Evolutionary conservation across 441 rosid genomes (phyloP), one percentile per base, ranked within the genome.

Genomic region (Syzygium syzygioides): DNA sequence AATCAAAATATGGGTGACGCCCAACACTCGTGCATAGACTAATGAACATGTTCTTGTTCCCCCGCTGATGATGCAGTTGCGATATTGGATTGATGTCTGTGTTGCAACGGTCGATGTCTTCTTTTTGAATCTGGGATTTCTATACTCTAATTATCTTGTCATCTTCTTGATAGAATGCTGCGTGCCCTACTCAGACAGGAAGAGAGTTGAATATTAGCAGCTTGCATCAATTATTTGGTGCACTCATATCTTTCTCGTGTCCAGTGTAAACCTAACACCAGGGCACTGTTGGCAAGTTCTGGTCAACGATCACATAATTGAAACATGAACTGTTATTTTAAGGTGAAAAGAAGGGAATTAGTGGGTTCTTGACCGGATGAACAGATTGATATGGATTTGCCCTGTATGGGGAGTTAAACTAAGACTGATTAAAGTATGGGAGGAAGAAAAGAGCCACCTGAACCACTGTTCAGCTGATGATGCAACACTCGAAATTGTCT

Each of bases 251-350:
- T 19, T 85, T 25, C 41, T 55, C 59, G 55, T 89, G 87, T 91
- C 87, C 68, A 86, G 66, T 90, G 91, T 89, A 88, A 55, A 85
- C 86, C 88, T 88, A 89, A 89, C 90, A 66, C 71, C 89, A 55
- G 60, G 60, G 88, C 93, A 89, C 86, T 79, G 88, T 86, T 87
- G 90, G 89, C 86, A 59, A 85, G 86, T 28, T 34, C 12, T 30
- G 64, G 66, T 76, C 86, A 56, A 55, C 55, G 50, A 54, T 25
- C 57, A n/a, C 62, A 79, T 55, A 30, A 59, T 12, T 34, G 50
- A 25, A 20, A 50, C 52, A 34, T 15, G n/a, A 41, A 41, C 50
- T 4, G 50, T 41, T 71, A 41, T n/a, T 76, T 76, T 76, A 37
- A 41, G 50, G 4, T 17, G 17, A 60, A 60, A 41, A 7, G 9